A percentile compares a stretch with the other conserved stretches of the same genome.
Conservation (phyloP, 2,329 filamentous ascomycete species). For the Hypoxylon sp. region DNA sequence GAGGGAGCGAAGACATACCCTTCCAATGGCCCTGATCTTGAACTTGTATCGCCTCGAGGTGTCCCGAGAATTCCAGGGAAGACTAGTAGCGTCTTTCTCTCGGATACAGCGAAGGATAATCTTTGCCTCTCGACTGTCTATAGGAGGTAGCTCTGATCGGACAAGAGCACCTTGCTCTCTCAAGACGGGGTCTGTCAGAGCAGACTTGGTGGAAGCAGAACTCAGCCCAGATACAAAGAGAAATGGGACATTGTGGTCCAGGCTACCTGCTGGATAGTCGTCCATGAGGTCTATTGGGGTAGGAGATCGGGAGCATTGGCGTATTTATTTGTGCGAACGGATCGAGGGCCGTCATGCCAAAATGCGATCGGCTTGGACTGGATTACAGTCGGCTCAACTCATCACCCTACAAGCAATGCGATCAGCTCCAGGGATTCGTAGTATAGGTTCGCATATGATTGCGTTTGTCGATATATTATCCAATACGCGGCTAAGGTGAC, state of each 20-base stretch:
- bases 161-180: slow-evolving; percentile 73
- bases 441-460: slow-evolving; percentile 13
- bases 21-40: slow-evolving; percentile 80
- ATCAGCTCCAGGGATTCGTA: slow-evolving; percentile 29
- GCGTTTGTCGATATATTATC: slow-evolving; percentile 9
- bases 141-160: slow-evolving; percentile 77
- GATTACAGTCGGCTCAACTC: slow-evolving; percentile 21
- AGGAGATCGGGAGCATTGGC: slow-evolving; percentile 44
- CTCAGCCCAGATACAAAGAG: slow-evolving; percentile 84
- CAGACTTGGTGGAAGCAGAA: slow-evolving; percentile 59
- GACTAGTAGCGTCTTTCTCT: slow-evolving; percentile 73
- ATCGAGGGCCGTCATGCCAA: slow-evolving; percentile 29
- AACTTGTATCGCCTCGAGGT: slow-evolving; percentile 70
- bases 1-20: slow-evolving; percentile 73
- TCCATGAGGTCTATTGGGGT: slow-evolving; percentile 70
- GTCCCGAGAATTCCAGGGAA: slow-evolving; percentile 77
- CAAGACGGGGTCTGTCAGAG: slow-evolving; percentile 64
- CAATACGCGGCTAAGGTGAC: slow-evolving; percentile 6
- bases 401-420: slow-evolving; percentile 27
- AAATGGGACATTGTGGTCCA: slow-evolving; percentile 89
- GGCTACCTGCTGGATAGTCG: slow-evolving; percentile 82
- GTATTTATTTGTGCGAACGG: slow-evolving; percentile 29
- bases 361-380: slow-evolving; percentile 4
- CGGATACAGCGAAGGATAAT: slow-evolving; percentile 76
- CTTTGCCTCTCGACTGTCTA: slow-evolving; percentile 76